phyloP scores from a whole-genome alignment of 2,329 filamentous ascomycete genomes.

The Acarospora socialis region DNA sequence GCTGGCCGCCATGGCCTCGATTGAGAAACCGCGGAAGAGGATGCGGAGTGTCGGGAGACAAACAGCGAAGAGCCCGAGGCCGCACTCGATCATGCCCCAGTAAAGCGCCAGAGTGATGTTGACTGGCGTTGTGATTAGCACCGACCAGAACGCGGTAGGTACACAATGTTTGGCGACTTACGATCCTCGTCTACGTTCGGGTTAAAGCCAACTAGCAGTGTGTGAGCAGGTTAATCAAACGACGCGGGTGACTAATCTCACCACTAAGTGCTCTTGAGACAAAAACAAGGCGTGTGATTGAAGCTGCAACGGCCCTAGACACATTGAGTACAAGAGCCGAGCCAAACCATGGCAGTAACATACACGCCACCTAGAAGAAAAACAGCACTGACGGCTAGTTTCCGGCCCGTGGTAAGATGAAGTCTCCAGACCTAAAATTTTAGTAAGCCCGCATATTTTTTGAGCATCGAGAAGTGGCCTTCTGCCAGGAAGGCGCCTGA shows the following conservation, averaged over 20 bases:
- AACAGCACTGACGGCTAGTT: constrained; percentile 5
- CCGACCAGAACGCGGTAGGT: not conserved
- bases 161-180: not conserved
- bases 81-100: constrained; percentile 8
- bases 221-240: not conserved
- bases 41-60: constrained; percentile 4
- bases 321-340: too few relatives aligned
- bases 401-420: constrained; percentile 4
- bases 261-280: too few relatives aligned
- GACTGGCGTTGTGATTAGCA: not conserved
- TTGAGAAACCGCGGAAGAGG: constrained; percentile 1
- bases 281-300: too few relatives aligned
- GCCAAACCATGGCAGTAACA: too few relatives aligned
- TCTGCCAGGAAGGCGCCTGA: too few relatives aligned
- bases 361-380: constrained; percentile 7
- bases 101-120: constrained; percentile 6
- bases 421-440: constrained; percentile 6
- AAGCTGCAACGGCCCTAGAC: too few relatives aligned
- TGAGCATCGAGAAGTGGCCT: too few relatives aligned
- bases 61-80: constrained; percentile 6
- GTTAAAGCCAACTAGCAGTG: constrained; percentile 1
- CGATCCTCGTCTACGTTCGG: constrained; percentile 1
- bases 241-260: too few relatives aligned
- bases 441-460: not conserved
- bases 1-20: not conserved